Evolutionary conservation across 139 green algal genomes (phyloP).

Genomic region (Coccomyxa sp.): DNA sequence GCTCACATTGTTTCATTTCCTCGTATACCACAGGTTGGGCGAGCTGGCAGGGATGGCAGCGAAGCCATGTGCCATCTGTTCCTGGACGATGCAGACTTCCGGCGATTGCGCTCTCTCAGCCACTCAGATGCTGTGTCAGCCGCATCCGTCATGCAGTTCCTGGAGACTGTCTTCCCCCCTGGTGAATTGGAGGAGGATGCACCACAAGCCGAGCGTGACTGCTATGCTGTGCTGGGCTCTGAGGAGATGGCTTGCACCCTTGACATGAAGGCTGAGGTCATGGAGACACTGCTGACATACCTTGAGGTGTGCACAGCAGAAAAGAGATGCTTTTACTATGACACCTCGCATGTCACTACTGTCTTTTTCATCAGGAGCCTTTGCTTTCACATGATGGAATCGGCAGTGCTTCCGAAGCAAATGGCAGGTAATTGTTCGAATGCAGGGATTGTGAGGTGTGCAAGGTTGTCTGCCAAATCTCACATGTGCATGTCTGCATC

Average conservation of each 20-base stretch:
- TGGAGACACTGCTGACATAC: conserved; percentile 74
- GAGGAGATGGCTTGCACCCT: conserved; percentile 21
- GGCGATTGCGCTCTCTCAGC: conserved; percentile 48
- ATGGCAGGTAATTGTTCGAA: background rate
- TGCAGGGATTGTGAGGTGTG: background rate
- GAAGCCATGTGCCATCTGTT: conserved; percentile 55
- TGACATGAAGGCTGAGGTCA: conserved; percentile 64
- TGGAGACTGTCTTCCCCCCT: conserved; percentile 42
- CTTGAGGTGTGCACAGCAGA: conserved; percentile 49
- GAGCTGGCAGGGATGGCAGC: conserved; percentile 64
- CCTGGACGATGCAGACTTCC: conserved; percentile 62
- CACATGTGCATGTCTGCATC: background rate
- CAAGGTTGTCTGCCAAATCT: background rate
- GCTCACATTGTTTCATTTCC: background rate
- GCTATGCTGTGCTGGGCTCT: conserved; percentile 38
- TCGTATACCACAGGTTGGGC: conserved; percentile 32
- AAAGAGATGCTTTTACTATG: background rate
- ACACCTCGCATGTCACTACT: no score
- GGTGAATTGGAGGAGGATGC: background rate
- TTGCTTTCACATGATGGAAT: background rate
- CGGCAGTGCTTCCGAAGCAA: background rate
- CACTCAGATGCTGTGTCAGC: conserved; percentile 33
- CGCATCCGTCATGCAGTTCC: conserved; percentile 37
- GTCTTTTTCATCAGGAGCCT: background rate
- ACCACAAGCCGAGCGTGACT: background rate